Conservation (phyloP, 805 yeast species). For the Hanseniaspora taiwanica region DNA sequence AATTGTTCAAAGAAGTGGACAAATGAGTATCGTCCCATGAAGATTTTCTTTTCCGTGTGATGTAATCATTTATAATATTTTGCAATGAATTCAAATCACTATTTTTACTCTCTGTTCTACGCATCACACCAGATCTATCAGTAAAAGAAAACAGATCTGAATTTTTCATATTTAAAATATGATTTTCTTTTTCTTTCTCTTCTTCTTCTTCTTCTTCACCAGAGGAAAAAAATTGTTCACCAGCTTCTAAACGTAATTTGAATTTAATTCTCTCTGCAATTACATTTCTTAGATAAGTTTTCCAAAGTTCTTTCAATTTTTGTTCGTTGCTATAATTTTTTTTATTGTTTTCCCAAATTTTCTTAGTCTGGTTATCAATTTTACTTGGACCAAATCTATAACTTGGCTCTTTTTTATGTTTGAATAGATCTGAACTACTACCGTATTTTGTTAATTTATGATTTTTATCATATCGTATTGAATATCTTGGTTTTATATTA, state of each 20-base stretch:
- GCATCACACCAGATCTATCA: too few species aligned
- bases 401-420: too few species aligned
- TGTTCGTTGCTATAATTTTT: not conserved
- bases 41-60: not conserved
- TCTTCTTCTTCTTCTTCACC: too few species aligned
- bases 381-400: too few species aligned
- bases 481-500: not conserved
- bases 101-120: not conserved
- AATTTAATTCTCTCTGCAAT: not conserved
- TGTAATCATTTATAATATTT: not conserved
- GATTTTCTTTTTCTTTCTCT: too few species aligned
- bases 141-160: too few species aligned
- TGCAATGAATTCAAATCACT: not conserved
- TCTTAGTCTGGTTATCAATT: too few species aligned
- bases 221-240: not conserved
- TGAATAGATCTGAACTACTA: not conserved
- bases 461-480: not conserved
- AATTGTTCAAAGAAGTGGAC: not conserved
- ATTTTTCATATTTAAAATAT: too few species aligned
- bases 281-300: not conserved
- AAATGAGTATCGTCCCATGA: not conserved
- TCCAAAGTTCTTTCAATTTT: slow-evolving; percentile 1
- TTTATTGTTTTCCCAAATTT: not conserved
- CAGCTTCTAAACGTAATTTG: not conserved
- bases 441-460: not conserved